Conservation (phyloP, 176 grass and related monocot genomes). For the Poa pratensis region DNA sequence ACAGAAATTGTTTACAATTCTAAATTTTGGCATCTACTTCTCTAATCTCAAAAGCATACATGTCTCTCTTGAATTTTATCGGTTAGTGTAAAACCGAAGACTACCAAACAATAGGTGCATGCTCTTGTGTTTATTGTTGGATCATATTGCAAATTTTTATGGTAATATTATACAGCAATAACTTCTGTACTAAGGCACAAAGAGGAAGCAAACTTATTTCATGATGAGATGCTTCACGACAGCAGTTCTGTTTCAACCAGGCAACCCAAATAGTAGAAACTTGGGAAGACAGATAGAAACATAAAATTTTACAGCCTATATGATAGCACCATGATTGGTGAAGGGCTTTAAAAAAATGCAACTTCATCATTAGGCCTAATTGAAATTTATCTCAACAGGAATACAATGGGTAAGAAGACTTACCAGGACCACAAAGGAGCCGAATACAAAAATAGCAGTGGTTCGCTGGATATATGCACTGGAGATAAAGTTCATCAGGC, state of each 20-base stretch:
- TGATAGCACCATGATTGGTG: not conserved
- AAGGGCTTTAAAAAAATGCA: not conserved
- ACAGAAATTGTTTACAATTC: constrained; percentile 10
- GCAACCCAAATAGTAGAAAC: too few species aligned
- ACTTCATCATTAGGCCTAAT: not conserved
- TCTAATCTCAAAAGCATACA: not conserved
- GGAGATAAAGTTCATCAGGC: constrained; percentile 43
- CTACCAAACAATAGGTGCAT: not conserved
- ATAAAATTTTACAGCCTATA: not conserved
- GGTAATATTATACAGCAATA: not conserved
- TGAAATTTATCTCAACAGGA: not conserved
- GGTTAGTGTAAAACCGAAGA: not conserved
- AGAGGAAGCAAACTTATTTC: not conserved
- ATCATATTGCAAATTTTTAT: not conserved
- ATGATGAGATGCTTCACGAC: not conserved
- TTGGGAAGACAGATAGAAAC: not conserved
- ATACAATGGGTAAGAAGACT: not conserved
- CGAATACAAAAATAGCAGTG: constrained; percentile 34
- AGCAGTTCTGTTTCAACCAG: not conserved
- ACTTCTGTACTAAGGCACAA: too few species aligned
- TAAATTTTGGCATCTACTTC: not conserved
- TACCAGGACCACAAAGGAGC: constrained; percentile 41
- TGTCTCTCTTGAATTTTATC: not conserved
- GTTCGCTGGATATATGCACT: constrained; percentile 38
- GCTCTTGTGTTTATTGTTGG: not conserved